A percentile compares a stretch with the other conserved stretches of the same genome.
Evolutionary conservation across 345 rosid species (phyloP).

Genomic region (Populus pruinosa): DNA sequence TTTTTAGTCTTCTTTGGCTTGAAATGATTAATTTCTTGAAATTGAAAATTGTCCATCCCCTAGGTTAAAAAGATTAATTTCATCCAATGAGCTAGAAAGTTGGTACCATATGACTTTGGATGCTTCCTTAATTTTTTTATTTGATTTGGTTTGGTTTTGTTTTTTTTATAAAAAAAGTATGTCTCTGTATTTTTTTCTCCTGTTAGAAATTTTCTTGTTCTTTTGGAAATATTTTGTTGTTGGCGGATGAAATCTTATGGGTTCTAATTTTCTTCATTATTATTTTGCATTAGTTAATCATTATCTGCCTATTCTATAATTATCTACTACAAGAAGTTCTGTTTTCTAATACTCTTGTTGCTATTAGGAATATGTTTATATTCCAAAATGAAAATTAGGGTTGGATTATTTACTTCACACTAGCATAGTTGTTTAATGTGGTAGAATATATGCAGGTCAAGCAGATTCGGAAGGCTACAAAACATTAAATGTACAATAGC

Average conservation of each 20-base stretch:
- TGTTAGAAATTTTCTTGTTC: background rate
- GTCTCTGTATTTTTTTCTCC: background rate
- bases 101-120: background rate
- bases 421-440: background rate
- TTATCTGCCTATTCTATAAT: background rate
- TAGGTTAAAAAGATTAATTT: background rate
- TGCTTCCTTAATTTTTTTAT: background rate
- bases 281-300: background rate
- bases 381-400: background rate
- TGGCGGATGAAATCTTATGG: background rate
- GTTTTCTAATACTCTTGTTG: background rate
- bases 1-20: background rate
- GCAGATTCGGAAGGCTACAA: slow-evolving; percentile 72
- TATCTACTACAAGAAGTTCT: background rate
- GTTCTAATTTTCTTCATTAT: background rate
- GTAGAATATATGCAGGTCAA: slow-evolving; percentile 50
- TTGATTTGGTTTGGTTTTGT: background rate
- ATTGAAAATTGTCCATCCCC: background rate
- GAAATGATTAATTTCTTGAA: background rate
- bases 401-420: background rate
- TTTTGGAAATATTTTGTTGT: background rate
- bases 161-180: background rate
- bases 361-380: background rate
- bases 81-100: background rate
- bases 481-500: slow-evolving; percentile 54